Base-by-base conservation (phyloP, 2,329 filamentous ascomycete species). In the Didymella exigua region DNA sequence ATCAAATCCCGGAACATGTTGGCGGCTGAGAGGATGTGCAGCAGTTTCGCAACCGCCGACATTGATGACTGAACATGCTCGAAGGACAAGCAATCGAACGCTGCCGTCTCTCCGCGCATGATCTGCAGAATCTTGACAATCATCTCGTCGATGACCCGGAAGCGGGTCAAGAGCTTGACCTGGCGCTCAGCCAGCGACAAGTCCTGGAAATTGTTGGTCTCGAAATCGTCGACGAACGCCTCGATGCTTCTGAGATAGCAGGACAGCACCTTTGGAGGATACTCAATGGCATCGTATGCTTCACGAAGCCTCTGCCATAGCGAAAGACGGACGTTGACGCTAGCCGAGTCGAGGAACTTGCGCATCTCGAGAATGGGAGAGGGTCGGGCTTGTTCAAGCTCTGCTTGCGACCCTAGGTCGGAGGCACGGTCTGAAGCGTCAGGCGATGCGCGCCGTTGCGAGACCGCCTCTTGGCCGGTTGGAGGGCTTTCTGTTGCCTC, bases 261-360 rank as follows among this genome's bases (percentile, higher is more conserved):
- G 0, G 90, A 96, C 26, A 97, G 86, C 13, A 95, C 87, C 73
- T 96, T 97, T 0, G 93, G 92, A 0, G 85, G 79, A 66, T 97
- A 96, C 7, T 89, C 85, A 57, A 99, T 96, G 7, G 84, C 85
- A 47, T 87, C 83, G 68, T 99, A 99, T 0, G 95, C 93, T 60
- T 95, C 89, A 31, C 91, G 88, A n/a, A 99, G 82, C 45, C 91
- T 87, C 58, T 89, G 88, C 95, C 95, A 99, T 1, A 99, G 80
- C 60, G 95, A 92, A 1, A 98, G 78, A 30, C 91, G 87, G 45
- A 98, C 78, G 48, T 93, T 91, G 1, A 92, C 89, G 68, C 89
- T 91, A 37, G 91, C 93, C 42, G 85, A 87, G 48, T 89, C 83
- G 3, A 99, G 80, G 60, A 98, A 98, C 52, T 90, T 90, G 76